These are phyloP conservation scores for Selaginella tamariscina DNA, from an alignment of 75 land plant genomes.

Conservation along the genomic window DNA sequence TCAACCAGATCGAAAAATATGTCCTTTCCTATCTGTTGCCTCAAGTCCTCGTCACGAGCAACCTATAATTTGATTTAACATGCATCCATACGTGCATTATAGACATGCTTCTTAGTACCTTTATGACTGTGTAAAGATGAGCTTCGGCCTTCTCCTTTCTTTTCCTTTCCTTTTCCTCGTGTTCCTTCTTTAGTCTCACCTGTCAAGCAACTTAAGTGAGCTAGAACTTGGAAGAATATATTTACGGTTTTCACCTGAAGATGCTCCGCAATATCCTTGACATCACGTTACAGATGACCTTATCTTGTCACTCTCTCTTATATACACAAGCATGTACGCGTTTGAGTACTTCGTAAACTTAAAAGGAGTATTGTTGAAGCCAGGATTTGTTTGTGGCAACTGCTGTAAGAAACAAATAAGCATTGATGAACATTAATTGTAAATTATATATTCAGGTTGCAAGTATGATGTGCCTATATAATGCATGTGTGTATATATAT, in stretches of 20 bases:
- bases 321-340: constrained; percentile 98
- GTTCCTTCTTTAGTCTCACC: constrained; percentile 87
- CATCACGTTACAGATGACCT: constrained; percentile 95
- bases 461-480: too few relatives aligned
- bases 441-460: too few relatives aligned
- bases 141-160: constrained; percentile 89
- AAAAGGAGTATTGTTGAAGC: constrained; percentile 85
- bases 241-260: constrained; percentile 40
- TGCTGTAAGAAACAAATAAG: constrained; percentile 24
- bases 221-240: background rate
- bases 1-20: constrained; percentile 81
- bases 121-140: constrained; percentile 85
- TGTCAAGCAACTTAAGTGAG: constrained; percentile 8
- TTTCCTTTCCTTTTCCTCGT: constrained; percentile 90
- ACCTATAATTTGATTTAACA: constrained; percentile 33
- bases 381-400: constrained; percentile 94
- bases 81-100: background rate
- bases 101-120: constrained; percentile 33
- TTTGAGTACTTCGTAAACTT: constrained; percentile 96
- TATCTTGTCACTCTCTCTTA: constrained; percentile 96
- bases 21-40: constrained; percentile 66
- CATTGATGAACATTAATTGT: background rate
- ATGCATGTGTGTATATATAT: background rate
- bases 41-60: constrained; percentile 76
- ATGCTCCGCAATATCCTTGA: constrained; percentile 92